These are phyloP conservation scores for Mortierella sp. DNA, from an alignment of 371 early-diverging fungal species.

Conservation along the genomic window DNA sequence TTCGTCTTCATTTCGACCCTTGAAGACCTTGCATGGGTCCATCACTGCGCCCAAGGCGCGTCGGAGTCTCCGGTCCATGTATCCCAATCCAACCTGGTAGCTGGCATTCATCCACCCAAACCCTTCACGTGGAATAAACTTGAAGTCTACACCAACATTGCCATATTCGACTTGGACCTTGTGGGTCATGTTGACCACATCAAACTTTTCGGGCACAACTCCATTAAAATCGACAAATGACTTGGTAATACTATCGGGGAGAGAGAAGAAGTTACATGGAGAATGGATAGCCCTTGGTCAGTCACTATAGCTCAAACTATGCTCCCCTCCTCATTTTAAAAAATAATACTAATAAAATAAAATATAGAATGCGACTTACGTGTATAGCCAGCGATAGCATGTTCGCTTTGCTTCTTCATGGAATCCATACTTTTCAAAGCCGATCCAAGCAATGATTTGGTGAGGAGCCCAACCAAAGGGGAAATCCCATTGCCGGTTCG, in stretches of 20 bases:
- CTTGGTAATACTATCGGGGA: conserved; percentile 74
- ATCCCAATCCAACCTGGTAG: conserved; percentile 85
- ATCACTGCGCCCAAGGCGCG: conserved; percentile 87
- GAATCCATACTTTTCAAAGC: conserved; percentile 87
- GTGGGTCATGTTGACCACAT: conserved; percentile 93
- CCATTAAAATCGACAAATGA: conserved; percentile 98
- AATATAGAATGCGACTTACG: no score
- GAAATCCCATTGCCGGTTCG: conserved; percentile 97
- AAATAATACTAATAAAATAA: no score
- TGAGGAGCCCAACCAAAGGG: conserved; percentile 98
- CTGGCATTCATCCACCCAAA: conserved; percentile 99
- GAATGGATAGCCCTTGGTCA: no score
- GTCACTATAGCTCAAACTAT: no score
- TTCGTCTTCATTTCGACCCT: conserved; percentile 6
- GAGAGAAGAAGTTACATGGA: background rate
- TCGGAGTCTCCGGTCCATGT: conserved; percentile 78
- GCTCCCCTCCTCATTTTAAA: no score
- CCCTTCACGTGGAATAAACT: conserved; percentile 94
- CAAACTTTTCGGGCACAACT: conserved; percentile 97
- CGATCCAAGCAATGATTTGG: conserved; percentile 96
- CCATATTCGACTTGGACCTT: conserved; percentile 96
- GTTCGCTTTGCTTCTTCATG: conserved; percentile 79
- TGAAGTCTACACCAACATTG: conserved; percentile 94
- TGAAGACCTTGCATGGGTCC: conserved; percentile 76
- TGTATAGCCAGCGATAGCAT: conserved; percentile 96